phyloP scores from a whole-genome alignment of 2,329 filamentous ascomycete genomes.

The Cytospora piceicola region DNA sequence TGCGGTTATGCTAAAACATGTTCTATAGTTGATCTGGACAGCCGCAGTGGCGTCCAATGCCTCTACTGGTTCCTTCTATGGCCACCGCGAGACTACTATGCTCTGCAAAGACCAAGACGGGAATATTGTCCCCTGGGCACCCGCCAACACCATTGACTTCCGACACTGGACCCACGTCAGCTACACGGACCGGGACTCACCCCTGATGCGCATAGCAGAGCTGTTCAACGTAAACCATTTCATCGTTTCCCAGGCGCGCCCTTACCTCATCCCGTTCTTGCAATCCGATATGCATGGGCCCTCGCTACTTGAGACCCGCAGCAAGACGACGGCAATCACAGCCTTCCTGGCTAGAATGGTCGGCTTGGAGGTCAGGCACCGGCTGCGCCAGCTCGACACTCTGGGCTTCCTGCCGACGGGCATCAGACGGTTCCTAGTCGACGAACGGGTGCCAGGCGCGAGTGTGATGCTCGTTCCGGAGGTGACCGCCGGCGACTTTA shows the following conservation, averaged over 20 bases:
- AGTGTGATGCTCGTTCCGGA: conserved; percentile 83
- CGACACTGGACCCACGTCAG: conserved; percentile 69
- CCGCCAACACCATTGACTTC: conserved; percentile 64
- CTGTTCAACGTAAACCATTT: conserved; percentile 95
- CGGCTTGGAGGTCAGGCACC: conserved; percentile 77
- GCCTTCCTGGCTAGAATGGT: conserved; percentile 69
- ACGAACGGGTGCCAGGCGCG: conserved; percentile 79
- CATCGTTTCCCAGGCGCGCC: conserved; percentile 88
- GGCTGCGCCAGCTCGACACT: conserved; percentile 79
- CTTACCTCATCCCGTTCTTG: conserved; percentile 85
- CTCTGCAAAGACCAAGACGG: conserved; percentile 79
- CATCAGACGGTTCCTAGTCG: conserved; percentile 76
- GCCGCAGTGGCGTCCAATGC: conserved; percentile 78
- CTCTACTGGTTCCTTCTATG: conserved; percentile 66
- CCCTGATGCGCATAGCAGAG: conserved; percentile 73
- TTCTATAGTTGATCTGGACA: conserved; percentile 73
- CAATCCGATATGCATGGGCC: conserved; percentile 80
- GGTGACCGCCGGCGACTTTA: conserved; percentile 72
- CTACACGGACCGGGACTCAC: conserved; percentile 67
- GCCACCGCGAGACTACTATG: conserved; percentile 65
- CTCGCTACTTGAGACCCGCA: conserved; percentile 62
- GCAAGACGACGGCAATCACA: conserved; percentile 60
- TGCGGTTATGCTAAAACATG: background rate
- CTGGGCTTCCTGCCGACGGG: conserved; percentile 71
- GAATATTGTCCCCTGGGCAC: conserved; percentile 73